Conservation (phyloP, 225 moss, liverwort and hornwort species). For the Polytrichum formosum region DNA sequence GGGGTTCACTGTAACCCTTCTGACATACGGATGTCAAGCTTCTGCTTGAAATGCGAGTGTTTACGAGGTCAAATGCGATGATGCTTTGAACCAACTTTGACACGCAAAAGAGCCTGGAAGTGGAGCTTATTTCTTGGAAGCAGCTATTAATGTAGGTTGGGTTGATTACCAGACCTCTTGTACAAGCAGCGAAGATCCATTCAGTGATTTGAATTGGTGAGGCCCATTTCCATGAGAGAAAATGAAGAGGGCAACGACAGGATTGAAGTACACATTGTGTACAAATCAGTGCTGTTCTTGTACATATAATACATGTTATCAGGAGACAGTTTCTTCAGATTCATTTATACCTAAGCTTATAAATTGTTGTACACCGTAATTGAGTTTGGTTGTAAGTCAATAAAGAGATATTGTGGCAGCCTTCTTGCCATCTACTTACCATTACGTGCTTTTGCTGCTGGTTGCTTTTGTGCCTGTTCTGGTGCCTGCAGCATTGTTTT, state of each 20-base stretch:
- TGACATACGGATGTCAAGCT: too few relatives aligned
- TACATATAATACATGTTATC: conserved; percentile 49
- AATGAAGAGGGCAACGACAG: conserved; percentile 31
- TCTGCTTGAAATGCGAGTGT: too few relatives aligned
- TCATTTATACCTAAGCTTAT: conserved; percentile 22
- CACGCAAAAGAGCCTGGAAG: conserved; percentile 24
- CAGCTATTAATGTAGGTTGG: conserved; percentile 36
- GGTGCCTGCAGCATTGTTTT: too few relatives aligned
- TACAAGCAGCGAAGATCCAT: conserved; percentile 28
- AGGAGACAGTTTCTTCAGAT: conserved; percentile 38
- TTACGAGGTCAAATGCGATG: too few relatives aligned
- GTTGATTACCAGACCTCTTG: conserved; percentile 26
- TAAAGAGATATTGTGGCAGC: conserved; percentile 10
- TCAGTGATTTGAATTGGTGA: conserved; percentile 41
- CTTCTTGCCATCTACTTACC: background rate
- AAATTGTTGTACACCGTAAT: conserved; percentile 6
- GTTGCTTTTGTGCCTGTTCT: too few relatives aligned
- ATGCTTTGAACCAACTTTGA: too few relatives aligned
- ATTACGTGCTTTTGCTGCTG: too few relatives aligned
- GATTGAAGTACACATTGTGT: conserved; percentile 40
- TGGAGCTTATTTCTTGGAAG: conserved; percentile 32
- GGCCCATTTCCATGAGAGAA: conserved; percentile 28
- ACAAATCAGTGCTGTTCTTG: conserved; percentile 34
- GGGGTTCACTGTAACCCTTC: background rate
- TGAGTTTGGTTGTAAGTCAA: conserved; percentile 16